Conservation (phyloP, 331 rosid species). For the Saraca asoca region DNA sequence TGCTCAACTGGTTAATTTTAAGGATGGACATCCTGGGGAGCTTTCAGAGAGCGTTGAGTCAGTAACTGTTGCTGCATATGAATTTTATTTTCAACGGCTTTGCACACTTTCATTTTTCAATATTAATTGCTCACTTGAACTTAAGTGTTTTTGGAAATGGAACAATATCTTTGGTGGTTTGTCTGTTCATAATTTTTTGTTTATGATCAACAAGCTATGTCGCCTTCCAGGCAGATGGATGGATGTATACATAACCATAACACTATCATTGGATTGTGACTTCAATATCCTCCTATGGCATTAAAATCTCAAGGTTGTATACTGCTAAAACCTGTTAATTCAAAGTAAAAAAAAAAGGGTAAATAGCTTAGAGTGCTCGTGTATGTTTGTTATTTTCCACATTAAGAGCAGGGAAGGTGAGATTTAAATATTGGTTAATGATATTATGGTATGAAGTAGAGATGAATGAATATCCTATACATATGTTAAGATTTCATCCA, state of each 20-base stretch:
- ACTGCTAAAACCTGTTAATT: slow-evolving; percentile 15
- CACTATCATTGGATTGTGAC: slow-evolving; percentile 6
- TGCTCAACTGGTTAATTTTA: slow-evolving; percentile 91
- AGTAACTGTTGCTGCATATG: slow-evolving; percentile 37
- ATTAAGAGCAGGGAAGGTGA: slow-evolving; percentile 16
- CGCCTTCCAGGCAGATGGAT: slow-evolving; percentile 19
- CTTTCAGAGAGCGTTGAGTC: slow-evolving; percentile 71
- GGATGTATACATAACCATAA: background rate
- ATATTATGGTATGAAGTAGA: background rate
- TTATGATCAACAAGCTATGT: background rate
- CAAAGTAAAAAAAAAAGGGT: background rate
- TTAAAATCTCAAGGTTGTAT: slow-evolving; percentile 9
- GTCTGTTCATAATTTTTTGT: background rate
- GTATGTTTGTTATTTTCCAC: background rate
- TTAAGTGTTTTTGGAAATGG: background rate
- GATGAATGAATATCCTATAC: slow-evolving; percentile 3
- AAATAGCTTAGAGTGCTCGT: background rate
- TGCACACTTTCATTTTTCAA: slow-evolving; percentile 5
- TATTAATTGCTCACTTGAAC: slow-evolving; percentile 12
- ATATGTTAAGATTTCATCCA: slow-evolving; percentile 18
- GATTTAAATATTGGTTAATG: background rate
- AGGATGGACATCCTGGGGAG: slow-evolving; percentile 63
- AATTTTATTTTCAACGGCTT: slow-evolving; percentile 3
- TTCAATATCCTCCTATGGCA: slow-evolving; percentile 4
- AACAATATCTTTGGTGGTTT: background rate